Percentiles rank a stretch among this genome's conserved stretches.
Conservation (phyloP, 2,329 filamentous ascomycete genomes). For the Aaosphaeria pasadenensis region DNA sequence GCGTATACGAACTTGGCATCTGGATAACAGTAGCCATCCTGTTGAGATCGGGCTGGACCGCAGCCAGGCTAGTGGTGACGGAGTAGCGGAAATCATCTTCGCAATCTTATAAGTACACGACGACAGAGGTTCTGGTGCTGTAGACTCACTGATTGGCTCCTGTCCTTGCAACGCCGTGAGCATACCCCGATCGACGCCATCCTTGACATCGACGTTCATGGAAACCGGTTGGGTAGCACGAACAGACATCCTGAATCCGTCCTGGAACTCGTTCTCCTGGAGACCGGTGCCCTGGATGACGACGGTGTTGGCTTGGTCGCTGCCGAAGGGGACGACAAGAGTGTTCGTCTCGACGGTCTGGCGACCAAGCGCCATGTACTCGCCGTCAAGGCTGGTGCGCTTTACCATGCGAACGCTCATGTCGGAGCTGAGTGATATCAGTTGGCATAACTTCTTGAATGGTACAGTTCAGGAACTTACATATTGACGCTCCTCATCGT, state of each 20-base stretch:
- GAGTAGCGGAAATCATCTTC: slow-evolving; percentile 36
- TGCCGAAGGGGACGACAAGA: slow-evolving; percentile 30
- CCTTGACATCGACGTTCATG: slow-evolving; percentile 35
- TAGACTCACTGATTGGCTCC: slow-evolving; percentile 24
- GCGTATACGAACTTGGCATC: slow-evolving; percentile 28
- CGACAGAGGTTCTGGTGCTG: neutral
- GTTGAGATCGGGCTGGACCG: slow-evolving; percentile 31
- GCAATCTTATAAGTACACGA: neutral
- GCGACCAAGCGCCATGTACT: slow-evolving; percentile 38
- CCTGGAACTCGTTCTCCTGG: slow-evolving; percentile 38
- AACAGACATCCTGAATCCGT: slow-evolving; percentile 37
- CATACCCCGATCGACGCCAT: slow-evolving; percentile 33
- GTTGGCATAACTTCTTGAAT: neutral
- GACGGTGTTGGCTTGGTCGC: slow-evolving; percentile 20
- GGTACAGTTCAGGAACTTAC: slow-evolving; percentile 7
- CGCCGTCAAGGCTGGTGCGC: slow-evolving; percentile 32
- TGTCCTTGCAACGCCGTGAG: slow-evolving; percentile 29
- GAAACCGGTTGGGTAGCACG: slow-evolving; percentile 34
- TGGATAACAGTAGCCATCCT: slow-evolving; percentile 36
- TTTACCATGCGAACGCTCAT: slow-evolving; percentile 37
- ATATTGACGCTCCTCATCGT: slow-evolving; percentile 33
- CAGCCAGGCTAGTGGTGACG: slow-evolving; percentile 31
- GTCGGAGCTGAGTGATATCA: slow-evolving; percentile 22
- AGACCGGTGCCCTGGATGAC: slow-evolving; percentile 33
- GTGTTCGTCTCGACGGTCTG: slow-evolving; percentile 35